Evolutionary conservation across 2,329 filamentous ascomycete genomes (phyloP).

Genomic region (Aspergillus aculeatus): DNA sequence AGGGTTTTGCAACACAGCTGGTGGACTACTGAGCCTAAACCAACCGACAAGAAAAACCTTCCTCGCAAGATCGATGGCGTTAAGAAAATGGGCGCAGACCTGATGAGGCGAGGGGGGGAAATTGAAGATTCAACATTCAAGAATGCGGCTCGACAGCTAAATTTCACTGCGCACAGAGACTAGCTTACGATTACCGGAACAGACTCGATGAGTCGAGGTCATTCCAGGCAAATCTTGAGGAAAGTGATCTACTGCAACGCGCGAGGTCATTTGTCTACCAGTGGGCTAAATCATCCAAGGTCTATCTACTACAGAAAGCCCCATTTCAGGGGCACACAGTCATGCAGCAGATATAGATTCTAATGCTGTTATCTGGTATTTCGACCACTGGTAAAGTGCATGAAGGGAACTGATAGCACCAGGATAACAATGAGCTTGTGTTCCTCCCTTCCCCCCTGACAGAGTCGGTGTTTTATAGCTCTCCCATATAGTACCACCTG

Average conservation of each 20-base stretch:
- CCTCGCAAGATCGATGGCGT: constrained; percentile 73
- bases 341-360: too few species aligned
- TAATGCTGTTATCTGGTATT: too few species aligned
- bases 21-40: constrained; percentile 81
- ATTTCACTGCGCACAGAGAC: constrained; percentile 59
- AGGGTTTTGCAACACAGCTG: constrained; percentile 79
- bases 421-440: too few species aligned
- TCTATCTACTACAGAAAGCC: too few species aligned
- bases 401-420: too few species aligned
- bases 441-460: too few species aligned
- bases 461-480: too few species aligned
- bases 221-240: background rate
- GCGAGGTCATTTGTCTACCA: background rate
- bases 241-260: background rate
- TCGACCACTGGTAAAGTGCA: too few species aligned
- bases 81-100: constrained; percentile 75
- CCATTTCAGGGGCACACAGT: too few species aligned
- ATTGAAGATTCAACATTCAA: constrained; percentile 64
- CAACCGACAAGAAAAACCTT: constrained; percentile 77
- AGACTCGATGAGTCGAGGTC: background rate
- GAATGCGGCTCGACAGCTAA: constrained; percentile 78
- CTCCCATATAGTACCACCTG: too few species aligned
- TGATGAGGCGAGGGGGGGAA: constrained; percentile 73
- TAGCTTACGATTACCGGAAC: background rate
- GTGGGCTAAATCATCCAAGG: too few species aligned